These are phyloP conservation scores for Chlorella sp. DNA, from an alignment of 139 green algal genomes.

Conservation along the genomic window DNA sequence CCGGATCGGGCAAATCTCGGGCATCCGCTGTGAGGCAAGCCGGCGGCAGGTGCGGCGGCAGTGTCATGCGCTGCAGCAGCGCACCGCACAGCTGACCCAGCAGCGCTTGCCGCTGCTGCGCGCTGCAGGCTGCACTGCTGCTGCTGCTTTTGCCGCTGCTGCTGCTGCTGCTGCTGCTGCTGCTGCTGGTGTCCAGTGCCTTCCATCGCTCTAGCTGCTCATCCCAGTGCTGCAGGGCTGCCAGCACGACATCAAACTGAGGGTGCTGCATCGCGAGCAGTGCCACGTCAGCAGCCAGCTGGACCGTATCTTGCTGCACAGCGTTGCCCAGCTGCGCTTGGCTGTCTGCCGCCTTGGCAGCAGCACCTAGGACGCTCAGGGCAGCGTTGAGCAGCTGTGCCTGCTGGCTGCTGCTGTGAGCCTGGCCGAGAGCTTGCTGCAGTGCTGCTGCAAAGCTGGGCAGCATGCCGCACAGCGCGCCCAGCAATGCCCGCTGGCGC, in stretches of 20 bases:
- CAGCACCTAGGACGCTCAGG: conserved; percentile 14
- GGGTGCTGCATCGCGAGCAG: conserved; percentile 32
- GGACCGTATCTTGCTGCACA: not conserved
- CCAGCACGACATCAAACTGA: conserved; percentile 50
- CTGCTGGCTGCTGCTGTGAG: conserved; percentile 40
- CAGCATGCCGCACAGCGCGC: conserved; percentile 39
- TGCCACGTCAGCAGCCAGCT: conserved; percentile 6
- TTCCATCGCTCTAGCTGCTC: conserved; percentile 18
- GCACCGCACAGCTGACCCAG: conserved; percentile 54
- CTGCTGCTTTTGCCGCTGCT: not conserved
- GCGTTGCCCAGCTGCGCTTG: no score
- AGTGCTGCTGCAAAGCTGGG: conserved; percentile 51
- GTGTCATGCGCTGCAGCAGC: conserved; percentile 59
- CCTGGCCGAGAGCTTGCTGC: not conserved
- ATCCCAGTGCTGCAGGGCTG: conserved; percentile 47
- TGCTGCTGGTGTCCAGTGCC: conserved; percentile 3
- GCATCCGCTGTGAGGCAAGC: conserved; percentile 61
- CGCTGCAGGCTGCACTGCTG: not conserved
- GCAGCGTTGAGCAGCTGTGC: conserved; percentile 50
- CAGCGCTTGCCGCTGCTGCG: conserved; percentile 45
- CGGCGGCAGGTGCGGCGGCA: conserved; percentile 34
- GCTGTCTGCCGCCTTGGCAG: not conserved
- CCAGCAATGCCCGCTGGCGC: not conserved
- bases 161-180: not conserved
- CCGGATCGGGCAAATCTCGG: conserved; percentile 64